Base-by-base conservation (phyloP, 257 asterid species). In the Forsythia suspensa region DNA sequence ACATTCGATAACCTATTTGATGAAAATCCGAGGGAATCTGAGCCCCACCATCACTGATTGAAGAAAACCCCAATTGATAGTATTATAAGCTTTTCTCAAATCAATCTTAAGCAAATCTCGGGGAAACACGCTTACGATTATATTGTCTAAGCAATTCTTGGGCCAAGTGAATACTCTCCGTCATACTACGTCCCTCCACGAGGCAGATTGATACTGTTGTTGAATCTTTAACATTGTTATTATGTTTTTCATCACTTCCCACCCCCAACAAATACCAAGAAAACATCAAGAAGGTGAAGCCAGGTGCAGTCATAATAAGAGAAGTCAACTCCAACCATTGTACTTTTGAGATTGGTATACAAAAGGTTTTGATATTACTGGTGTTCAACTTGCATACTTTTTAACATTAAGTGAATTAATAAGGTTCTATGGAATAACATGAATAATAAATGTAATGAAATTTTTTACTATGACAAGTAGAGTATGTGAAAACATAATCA, bases 201-300 rank as follows among this genome's bases (percentile, higher is more conserved):
- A 59, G 0, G 34, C 36, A 3, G 36, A 7, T 4, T 59, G 68
- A 21, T 75, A 36, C 37, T 79, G 18, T 46, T 37, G 71, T 71
- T 70, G 75, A 38, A 76, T 70, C 24, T 66, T 3, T 75, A 52
- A 73, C 65, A 37, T 59, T 46, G 9, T 48, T 21, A 37, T 36
- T 80, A 57, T 40, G 57, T 71, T 77, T 73, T 51, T 59, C 67
- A 59, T 59, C 4, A 3, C 18, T 57, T 57, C 29, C 34, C 66
- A 57, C 66, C 18, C 66, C 44, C 34, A 57, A n/a, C 4, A 4
- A n/a, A 57, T 18, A 57, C 66, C 21, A 18, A 57, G 11, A 57
- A 57, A 57, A 57, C 3, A 4, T 57, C 24, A 55, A 18, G 65
- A n/a, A n/a, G 57, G 24, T n/a, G 65, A n/a, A 16, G n/a, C n/a